phyloP scores from a whole-genome alignment of 2,329 filamentous ascomycete genomes.

The Pseudogymnoascus sp. region DNA sequence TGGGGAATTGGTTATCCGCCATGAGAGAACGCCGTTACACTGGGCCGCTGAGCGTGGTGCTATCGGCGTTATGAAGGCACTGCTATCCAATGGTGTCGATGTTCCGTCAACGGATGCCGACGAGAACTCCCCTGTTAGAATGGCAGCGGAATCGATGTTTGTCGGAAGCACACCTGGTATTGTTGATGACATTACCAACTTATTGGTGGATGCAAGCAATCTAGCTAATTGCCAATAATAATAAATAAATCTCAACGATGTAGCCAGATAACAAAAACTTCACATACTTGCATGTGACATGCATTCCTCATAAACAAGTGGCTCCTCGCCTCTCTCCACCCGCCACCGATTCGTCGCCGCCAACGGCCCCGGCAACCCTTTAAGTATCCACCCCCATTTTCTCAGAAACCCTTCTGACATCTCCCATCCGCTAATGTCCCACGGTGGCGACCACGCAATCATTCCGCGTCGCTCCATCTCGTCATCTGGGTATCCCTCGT shows the following conservation, averaged over 20 bases:
- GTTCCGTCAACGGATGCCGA: no score
- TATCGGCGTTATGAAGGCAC: not conserved
- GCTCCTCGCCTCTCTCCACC: slow-evolving; percentile 28
- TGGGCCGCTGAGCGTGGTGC: slow-evolving; percentile 10
- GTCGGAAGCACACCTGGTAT: no score
- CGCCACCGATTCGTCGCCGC: slow-evolving; percentile 34
- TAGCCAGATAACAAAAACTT: slow-evolving; percentile 14
- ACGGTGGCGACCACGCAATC: slow-evolving; percentile 37
- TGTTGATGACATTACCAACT: no score
- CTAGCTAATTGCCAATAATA: not conserved
- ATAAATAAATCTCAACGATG: not conserved
- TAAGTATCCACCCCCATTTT: slow-evolving; percentile 32
- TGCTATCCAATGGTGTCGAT: not conserved
- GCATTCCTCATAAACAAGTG: slow-evolving; percentile 23
- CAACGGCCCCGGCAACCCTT: slow-evolving; percentile 22
- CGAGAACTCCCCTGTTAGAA: no score
- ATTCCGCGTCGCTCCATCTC: slow-evolving; percentile 35
- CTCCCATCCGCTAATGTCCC: slow-evolving; percentile 35
- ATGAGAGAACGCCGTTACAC: not conserved
- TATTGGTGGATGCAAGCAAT: no score
- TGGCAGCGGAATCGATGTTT: no score
- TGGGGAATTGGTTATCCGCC: not conserved
- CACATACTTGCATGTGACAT: slow-evolving; percentile 17
- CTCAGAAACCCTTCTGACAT: slow-evolving; percentile 34
- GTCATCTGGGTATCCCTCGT: slow-evolving; percentile 37